Evolutionary conservation across 176 grass and related monocot species (phyloP).

Genomic region (Ananas comosus): DNA sequence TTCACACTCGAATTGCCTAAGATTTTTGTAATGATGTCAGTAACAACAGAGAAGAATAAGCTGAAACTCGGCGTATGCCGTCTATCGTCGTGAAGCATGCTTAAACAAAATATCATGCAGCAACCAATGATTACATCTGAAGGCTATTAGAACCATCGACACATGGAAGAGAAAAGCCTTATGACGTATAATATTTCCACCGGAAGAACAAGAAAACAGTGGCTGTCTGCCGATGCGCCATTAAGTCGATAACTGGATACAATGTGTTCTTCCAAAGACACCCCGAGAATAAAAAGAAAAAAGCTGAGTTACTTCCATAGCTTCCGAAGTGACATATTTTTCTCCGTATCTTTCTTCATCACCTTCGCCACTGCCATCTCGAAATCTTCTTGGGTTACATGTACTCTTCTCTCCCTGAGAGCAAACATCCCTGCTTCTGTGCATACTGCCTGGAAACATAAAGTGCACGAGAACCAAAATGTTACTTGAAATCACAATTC

Average conservation of each 20-base stretch:
- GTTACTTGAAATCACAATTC: too few relatives aligned
- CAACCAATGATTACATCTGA: too few relatives aligned
- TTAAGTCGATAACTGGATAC: neutral
- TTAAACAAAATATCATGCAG: too few relatives aligned
- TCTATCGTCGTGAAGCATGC: too few relatives aligned
- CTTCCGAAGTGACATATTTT: constrained; percentile 74
- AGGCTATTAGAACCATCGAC: too few relatives aligned
- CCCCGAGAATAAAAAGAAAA: neutral
- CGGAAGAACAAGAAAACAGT: too few relatives aligned
- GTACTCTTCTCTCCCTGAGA: constrained; percentile 59
- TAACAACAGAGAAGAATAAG: too few relatives aligned
- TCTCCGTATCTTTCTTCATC: constrained; percentile 74
- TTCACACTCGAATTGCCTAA: too few relatives aligned
- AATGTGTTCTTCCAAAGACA: neutral
- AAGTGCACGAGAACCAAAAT: constrained; percentile 7
- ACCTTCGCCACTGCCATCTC: constrained; percentile 71
- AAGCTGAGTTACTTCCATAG: constrained; percentile 55
- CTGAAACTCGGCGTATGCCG: too few relatives aligned
- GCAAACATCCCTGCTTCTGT: constrained; percentile 85
- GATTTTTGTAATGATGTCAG: too few relatives aligned
- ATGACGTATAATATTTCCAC: too few relatives aligned
- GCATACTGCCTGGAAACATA: constrained; percentile 50
- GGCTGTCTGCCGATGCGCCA: neutral
- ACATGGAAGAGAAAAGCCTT: too few relatives aligned
- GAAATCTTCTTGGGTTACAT: constrained; percentile 69